Conservation (phyloP, 495 filamentous ascomycete species). For the Xylaria intraflava region DNA sequence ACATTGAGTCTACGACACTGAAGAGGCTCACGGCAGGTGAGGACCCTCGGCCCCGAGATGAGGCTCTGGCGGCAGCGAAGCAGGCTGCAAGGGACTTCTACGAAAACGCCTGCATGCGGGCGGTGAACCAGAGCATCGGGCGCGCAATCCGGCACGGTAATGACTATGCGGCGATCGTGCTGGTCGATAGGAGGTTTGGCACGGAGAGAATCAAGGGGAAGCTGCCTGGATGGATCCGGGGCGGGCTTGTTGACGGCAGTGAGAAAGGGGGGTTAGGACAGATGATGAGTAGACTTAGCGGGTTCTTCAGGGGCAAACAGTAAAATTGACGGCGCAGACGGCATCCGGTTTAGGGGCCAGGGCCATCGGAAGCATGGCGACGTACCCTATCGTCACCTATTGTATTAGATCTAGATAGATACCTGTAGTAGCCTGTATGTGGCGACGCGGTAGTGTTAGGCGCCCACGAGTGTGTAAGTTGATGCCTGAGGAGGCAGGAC, state of each 20-base stretch:
- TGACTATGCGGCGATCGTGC: conserved; percentile 85
- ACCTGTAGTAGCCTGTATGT: no score
- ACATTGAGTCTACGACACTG: conserved; percentile 66
- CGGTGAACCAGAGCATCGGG: conserved; percentile 94
- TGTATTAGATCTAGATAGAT: no score
- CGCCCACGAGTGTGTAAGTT: no score
- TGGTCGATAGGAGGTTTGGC: conserved; percentile 74
- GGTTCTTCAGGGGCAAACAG: conserved; percentile 50
- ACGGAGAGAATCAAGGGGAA: conserved; percentile 63
- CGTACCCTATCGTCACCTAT: no score
- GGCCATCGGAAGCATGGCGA: no score
- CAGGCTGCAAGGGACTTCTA: conserved; percentile 76
- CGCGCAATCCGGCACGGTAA: conserved; percentile 80
- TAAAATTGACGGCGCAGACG: not conserved
- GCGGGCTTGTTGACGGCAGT: conserved; percentile 46
- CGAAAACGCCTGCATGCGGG: conserved; percentile 92
- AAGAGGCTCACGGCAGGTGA: conserved; percentile 35
- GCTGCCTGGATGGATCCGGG: conserved; percentile 81
- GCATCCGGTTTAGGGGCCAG: no score
- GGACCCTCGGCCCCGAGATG: conserved; percentile 47
- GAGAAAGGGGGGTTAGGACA: conserved; percentile 40
- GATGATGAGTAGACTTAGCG: conserved; percentile 48
- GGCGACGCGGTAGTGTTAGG: no score
- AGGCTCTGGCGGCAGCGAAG: conserved; percentile 42
- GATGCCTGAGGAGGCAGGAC: no score